Evolutionary conservation across 768 basidiomycete species (phyloP).

Genomic region (Lactarius deliciosus): DNA sequence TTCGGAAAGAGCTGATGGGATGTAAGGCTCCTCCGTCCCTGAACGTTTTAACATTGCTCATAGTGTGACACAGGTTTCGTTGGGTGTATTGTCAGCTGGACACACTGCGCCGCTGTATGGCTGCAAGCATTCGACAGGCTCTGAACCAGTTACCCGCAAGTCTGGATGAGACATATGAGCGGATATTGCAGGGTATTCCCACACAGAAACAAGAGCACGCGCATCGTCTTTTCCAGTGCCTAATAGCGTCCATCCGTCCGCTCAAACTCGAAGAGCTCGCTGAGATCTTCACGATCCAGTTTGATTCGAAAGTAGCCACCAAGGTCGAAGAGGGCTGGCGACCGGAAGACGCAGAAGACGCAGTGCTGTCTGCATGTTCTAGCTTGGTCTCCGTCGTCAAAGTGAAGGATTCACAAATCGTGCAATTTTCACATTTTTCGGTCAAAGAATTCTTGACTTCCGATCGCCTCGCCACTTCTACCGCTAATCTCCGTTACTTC

Average conservation of each 20-base stretch:
- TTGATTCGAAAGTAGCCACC: not conserved
- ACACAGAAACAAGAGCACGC: not conserved
- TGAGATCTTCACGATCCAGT: conserved; percentile 9
- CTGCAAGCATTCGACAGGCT: not conserved
- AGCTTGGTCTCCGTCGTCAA: not conserved
- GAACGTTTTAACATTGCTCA: not conserved
- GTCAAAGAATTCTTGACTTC: conserved; percentile 20
- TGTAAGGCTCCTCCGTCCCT: not conserved
- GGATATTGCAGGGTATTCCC: conserved; percentile 5
- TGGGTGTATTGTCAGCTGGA: conserved; percentile 10
- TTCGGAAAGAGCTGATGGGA: conserved; percentile 5
- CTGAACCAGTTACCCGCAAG: not conserved
- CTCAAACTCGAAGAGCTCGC: conserved; percentile 11
- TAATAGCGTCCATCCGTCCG: not conserved
- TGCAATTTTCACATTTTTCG: conserved; percentile 8
- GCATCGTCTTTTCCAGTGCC: not conserved
- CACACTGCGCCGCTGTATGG: not conserved
- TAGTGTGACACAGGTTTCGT: conserved; percentile 6
- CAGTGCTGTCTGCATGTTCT: not conserved
- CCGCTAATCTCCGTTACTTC: not conserved
- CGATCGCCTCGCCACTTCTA: not conserved
- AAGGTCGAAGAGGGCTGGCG: not conserved
- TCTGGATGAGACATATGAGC: conserved; percentile 6
- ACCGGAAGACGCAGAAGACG: not conserved
- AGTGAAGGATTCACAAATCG: not conserved